Evolutionary conservation across 192 early-diverging fungal species (phyloP).

Genomic region (Podila verticillata): DNA sequence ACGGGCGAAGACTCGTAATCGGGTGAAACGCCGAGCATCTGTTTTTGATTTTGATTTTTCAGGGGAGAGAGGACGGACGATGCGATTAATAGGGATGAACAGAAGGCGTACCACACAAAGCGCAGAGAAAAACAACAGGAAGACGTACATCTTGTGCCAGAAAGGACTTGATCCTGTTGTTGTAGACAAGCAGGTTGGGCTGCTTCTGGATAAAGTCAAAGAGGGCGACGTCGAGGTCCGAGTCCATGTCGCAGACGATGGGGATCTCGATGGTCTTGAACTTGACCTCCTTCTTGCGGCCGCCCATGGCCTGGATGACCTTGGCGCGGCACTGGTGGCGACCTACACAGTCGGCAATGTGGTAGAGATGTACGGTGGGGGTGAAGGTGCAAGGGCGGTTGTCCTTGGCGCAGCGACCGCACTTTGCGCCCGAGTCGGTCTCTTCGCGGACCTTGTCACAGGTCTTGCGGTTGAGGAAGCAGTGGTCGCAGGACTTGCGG

Average conservation of each 20-base stretch:
- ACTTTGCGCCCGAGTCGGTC: slow-evolving; percentile 39
- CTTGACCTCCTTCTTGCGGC: slow-evolving; percentile 43
- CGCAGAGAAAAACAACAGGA: not conserved
- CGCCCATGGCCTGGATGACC: slow-evolving; percentile 53
- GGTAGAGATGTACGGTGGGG: slow-evolving; percentile 47
- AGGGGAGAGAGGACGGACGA: not conserved
- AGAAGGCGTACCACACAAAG: not conserved
- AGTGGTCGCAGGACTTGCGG: slow-evolving; percentile 48
- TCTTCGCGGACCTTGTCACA: slow-evolving; percentile 48
- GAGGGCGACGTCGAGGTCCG: slow-evolving; percentile 17
- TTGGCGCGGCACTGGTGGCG: slow-evolving; percentile 52
- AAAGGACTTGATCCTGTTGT: slow-evolving; percentile 51
- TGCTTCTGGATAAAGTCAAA: slow-evolving; percentile 50
- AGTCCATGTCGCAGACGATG: slow-evolving; percentile 48
- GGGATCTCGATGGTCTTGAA: slow-evolving; percentile 51
- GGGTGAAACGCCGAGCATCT: slow-evolving; percentile 41
- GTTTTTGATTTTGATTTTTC: not conserved
- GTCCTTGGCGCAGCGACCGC: slow-evolving; percentile 48
- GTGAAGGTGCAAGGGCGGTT: slow-evolving; percentile 51
- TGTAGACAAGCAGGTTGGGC: slow-evolving; percentile 44
- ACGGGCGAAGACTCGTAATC: slow-evolving; percentile 8
- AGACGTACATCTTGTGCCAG: slow-evolving; percentile 42
- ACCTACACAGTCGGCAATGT: slow-evolving; percentile 50
- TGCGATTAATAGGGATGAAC: not conserved
- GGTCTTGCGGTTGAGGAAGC: slow-evolving; percentile 47